Evolutionary conservation across 306 rosid species (phyloP).

Genomic region (Prunus fruticosa): DNA sequence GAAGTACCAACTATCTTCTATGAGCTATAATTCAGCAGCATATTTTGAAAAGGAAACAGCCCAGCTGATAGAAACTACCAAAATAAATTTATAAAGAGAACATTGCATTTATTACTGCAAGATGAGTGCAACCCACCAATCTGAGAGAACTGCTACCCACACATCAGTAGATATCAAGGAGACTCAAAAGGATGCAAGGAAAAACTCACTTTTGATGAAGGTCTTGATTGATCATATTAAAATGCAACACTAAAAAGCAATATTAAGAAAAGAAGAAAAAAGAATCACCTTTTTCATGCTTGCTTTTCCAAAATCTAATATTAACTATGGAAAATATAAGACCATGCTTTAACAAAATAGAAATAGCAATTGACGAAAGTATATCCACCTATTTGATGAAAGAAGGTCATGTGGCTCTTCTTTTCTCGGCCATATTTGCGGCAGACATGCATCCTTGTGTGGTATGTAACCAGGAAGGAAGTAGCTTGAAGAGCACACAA

Average conservation of each 20-base stretch:
- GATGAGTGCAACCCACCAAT: background rate
- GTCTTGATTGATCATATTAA: background rate
- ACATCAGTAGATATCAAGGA: background rate
- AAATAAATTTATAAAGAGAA: background rate
- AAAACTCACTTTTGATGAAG: background rate
- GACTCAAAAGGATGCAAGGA: background rate
- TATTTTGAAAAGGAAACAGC: background rate
- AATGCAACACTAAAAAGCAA: background rate
- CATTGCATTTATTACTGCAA: background rate
- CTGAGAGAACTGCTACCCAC: background rate
- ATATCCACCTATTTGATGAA: conserved; percentile 53
- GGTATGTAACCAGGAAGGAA: conserved; percentile 52
- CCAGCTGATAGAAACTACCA: background rate
- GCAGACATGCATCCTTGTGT: conserved; percentile 74
- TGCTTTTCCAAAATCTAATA: background rate
- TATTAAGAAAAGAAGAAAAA: background rate
- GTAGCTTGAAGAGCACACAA: conserved; percentile 79
- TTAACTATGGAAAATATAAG: background rate
- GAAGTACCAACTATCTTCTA: background rate
- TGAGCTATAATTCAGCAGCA: background rate
- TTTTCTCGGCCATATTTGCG: conserved; percentile 79
- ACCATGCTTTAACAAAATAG: background rate
- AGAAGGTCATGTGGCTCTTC: conserved; percentile 49
- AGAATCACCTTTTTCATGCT: background rate
- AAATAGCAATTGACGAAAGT: background rate